Evolutionary conservation across 305 asterid species (phyloP), one percentile per base, ranked within the genome.

Genomic region (Fraxinus platypoda): DNA sequence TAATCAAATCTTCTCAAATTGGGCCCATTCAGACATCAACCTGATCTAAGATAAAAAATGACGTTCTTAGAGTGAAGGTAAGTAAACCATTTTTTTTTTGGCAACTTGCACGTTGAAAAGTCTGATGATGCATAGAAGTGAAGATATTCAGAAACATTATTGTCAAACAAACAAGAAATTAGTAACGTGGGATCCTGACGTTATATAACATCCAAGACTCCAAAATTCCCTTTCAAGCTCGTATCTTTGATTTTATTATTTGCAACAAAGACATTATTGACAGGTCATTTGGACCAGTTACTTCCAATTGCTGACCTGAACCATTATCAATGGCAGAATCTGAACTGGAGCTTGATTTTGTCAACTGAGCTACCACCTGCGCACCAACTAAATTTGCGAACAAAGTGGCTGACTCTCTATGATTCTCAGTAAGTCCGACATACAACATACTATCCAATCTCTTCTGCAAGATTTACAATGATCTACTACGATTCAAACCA

Each of bases 351-450:
- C 88, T 85, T 62, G 92, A 88, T 80, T 84, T 79, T 35, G 78
- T 84, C 84, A 91, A 90, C 85, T 91, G 93, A 78, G 98, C 90
- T 84, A 95, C 91, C 80, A 92, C 98, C 90, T 97, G 98, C 66
- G 98, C 86, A 89, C 97, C 99, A 43, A 97, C 98, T 74, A 95
- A 91, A 86, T 97, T 91, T 77, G 97, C 98, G 79, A 97, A 97
- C 89, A 95, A 82, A 66, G 91, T 84, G 78, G 99, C 98, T 8
- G 99, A 95, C 88, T 95, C 98, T 90, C 82, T 92, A 85, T 97
- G 99, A 82, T 93, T 91, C 85, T 97, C 98, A 49, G 98, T 97
- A 68, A 97, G 90, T 85, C 99, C 99, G 78, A 95, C 91, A 84
- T 93, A 95, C 88, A 95, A 89, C 99, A 94, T 95, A 62, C 81